Evolutionary conservation across 768 basidiomycete species (phyloP), one percentile per base, ranked within the genome.

Genomic region (Macrocybe gigantea): DNA sequence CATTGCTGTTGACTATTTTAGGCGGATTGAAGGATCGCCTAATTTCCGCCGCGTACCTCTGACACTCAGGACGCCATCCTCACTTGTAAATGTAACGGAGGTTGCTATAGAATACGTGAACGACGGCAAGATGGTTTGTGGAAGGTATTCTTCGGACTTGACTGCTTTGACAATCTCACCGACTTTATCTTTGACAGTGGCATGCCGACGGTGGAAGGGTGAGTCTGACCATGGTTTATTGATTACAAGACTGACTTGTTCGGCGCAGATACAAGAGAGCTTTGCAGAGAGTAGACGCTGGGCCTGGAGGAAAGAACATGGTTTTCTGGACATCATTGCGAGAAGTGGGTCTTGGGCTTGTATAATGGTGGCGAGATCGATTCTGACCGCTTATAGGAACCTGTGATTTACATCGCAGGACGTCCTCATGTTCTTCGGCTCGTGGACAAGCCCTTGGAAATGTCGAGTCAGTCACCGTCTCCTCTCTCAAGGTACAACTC

Each of bases 271-370:
- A 96, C 49, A 80, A 90, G 45, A 75, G 81, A 49, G 92, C 93
- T 2, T 66, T 98, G 38, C 66, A 74, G 14, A 75, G 88, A 49
- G 88, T 98, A 41, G 77, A 85, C 52, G 96, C 94, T 3, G 82
- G 80, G 6, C 84, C 85, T 10, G 72, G 78, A n/a, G 93, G 93
- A 1, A 58, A 67, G 22, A 86, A 89, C 49, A 77, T 64, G 53
- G 85, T 93, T 10, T 84, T 80, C 51, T 98, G 96, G 96, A 97
- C 93, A n/a, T 94, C 90, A 0, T 64, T 99, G 49, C 78, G 96
- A 60, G 93, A 97, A 71, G 90, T 86, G 44, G 48, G 67, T 43
- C 10, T 34, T 45, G n/a, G 5, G 5, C 33, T 1, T 37, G 32
- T 31, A 29, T 14, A 34, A 6, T 48, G n/a, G 38, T 7, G 13